Base-by-base conservation (phyloP, 805 yeast species). In the Candida schatavii region DNA sequence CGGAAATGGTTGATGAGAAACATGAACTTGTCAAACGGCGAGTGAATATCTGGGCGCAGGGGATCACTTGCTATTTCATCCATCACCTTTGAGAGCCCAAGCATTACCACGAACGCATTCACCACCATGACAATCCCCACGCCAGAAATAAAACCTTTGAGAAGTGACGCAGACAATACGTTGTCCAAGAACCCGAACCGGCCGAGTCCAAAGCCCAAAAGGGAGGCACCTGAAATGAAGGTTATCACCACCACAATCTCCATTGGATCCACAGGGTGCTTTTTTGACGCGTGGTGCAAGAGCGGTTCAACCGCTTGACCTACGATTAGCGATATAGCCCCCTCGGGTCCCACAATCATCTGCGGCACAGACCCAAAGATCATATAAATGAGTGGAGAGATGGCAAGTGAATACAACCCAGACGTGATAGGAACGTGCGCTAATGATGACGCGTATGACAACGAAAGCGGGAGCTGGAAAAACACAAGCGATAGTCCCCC, bases 401-500 rank as follows among this genome's bases (percentile, higher is more conserved):
- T 47, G 1, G 66, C 74, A 32, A 70, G 50, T 0, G 74, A 66
- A 33, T 59, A 54, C 14, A 70, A 52, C 0, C 74, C 75, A 35
- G 67, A 62, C 6, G 64, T 47, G 2, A 68, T 66, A 0, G 75
- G 74, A 1, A 68, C 73, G 42, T 70, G 67, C 3, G 74, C 75
- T 41, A 70, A 55, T 0, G 74, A 59, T 2, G 66, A 60, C 11
- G 74, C 65, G 44, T 68, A 70, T 2, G 74, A 68, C 15, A 70
- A 46, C 4, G 89, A 84, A 41, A 91, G 68, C 1, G 99, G 98
- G 37, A 91, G 80, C 59, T 90, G 97, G 62, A 89, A 91, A 3
- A 93, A 83, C 0, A 96, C 97, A 27, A 90, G 61, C 0, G 97
- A 82, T 3, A 88, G 54, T 0, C 99, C 98, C 2, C 97, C 95